phyloP scores from a whole-genome alignment of 352 stramenopile species.

The Discostella stelligera region DNA sequence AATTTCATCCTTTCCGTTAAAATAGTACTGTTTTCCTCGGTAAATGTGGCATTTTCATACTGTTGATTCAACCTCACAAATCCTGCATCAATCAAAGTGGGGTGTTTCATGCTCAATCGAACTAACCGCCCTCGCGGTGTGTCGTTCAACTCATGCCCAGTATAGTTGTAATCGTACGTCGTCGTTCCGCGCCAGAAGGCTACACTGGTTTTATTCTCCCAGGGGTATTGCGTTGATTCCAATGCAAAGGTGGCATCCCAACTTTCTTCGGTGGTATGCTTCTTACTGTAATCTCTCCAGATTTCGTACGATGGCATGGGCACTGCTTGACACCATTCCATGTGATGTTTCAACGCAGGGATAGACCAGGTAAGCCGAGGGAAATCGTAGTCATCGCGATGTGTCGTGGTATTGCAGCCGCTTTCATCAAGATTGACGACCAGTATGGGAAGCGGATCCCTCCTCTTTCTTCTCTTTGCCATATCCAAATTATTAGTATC shows the following conservation, averaged over 20 bases:
- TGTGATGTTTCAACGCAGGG: conserved; percentile 13
- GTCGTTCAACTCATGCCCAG: conserved; percentile 5
- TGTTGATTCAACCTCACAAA: conserved; percentile 21
- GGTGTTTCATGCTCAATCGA: conserved; percentile 7
- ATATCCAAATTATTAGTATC: background rate
- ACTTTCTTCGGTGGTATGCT: background rate
- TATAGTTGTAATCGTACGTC: background rate
- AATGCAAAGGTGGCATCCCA: conserved; percentile 7
- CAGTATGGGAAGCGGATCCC: conserved; percentile 1
- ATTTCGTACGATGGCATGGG: conserved; percentile 7
- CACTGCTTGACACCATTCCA: conserved; percentile 15
- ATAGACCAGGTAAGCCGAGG: conserved; percentile 19
- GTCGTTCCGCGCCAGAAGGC: conserved; percentile 20
- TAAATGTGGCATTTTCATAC: background rate
- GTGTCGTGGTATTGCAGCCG: background rate
- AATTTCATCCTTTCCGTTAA: conserved; percentile 5
- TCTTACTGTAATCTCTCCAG: background rate
- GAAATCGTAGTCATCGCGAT: background rate
- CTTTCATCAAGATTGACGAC: conserved; percentile 4
- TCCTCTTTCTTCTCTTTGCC: no score
- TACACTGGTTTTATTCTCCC: conserved; percentile 13
- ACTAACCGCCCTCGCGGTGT: conserved; percentile 20
- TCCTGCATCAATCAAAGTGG: conserved; percentile 24
- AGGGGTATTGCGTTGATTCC: conserved; percentile 9
- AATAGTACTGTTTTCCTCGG: conserved; percentile 7